Evolutionary conservation across 176 grass and related monocot species (phyloP).

Genomic region (Olyra latifolia): DNA sequence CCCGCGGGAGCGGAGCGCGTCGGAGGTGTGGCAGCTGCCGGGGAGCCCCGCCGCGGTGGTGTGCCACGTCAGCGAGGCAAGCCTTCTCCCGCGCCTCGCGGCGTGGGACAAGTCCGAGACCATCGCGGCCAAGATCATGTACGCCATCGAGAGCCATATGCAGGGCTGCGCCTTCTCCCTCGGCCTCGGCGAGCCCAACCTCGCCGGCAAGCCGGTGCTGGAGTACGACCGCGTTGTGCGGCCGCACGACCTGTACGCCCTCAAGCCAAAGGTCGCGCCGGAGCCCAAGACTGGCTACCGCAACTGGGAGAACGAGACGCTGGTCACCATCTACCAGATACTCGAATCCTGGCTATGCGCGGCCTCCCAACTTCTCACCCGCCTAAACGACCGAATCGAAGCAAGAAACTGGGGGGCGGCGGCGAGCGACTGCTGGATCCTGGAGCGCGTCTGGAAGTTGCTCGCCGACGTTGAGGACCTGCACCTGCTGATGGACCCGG

Average conservation of each 20-base stretch:
- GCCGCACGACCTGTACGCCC: constrained; percentile 72
- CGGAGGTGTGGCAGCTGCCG: constrained; percentile 89
- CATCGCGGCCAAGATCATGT: constrained; percentile 59
- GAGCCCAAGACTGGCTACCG: constrained; percentile 42
- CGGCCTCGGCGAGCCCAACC: constrained; percentile 93
- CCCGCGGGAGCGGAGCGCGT: constrained; percentile 63
- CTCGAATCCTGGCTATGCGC: constrained; percentile 84
- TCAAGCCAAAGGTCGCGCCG: constrained; percentile 46
- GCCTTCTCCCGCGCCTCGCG: constrained; percentile 86
- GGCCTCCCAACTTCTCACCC: constrained; percentile 56
- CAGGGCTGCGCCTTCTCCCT: constrained; percentile 75
- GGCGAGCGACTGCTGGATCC: constrained; percentile 73
- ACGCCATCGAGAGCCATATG: constrained; percentile 84
- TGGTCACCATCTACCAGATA: constrained; percentile 77
- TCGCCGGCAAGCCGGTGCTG: constrained; percentile 74
- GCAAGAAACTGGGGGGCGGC: constrained; percentile 64
- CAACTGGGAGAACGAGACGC: constrained; percentile 65
- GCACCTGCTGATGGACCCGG: constrained; percentile 87
- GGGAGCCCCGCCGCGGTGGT: constrained; percentile 61
- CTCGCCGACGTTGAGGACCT: constrained; percentile 83
- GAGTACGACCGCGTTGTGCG: constrained; percentile 89
- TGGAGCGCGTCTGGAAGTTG: constrained; percentile 88
- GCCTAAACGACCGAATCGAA: constrained; percentile 55
- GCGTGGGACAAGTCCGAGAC: constrained; percentile 79
- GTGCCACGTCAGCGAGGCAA: constrained; percentile 65